Conservation (phyloP, 306 rosid genomes). For the Oemleria cerasiformis region DNA sequence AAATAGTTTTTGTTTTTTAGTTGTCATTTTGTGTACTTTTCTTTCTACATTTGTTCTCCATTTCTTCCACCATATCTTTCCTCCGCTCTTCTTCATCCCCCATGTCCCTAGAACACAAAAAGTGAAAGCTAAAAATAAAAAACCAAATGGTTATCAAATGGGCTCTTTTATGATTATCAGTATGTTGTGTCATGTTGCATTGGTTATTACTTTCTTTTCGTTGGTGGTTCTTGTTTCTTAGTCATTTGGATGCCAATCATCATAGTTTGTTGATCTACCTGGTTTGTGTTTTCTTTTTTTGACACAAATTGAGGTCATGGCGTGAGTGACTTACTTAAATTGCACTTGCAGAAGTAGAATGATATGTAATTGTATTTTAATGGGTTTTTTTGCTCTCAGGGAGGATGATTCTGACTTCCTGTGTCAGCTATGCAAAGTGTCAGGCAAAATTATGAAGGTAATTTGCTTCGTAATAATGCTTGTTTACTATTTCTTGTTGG, state of each 20-base stretch:
- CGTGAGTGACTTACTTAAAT: too few species aligned
- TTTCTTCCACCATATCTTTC: too few species aligned
- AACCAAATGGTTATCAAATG: too few species aligned
- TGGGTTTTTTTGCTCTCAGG: slow-evolving; percentile 39
- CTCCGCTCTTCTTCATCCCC: too few species aligned
- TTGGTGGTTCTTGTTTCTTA: not conserved
- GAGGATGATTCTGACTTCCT: slow-evolving; percentile 80
- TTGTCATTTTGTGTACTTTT: too few species aligned
- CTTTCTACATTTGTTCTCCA: too few species aligned
- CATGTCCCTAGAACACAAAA: too few species aligned
- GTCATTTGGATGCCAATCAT: not conserved
- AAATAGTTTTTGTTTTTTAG: too few species aligned
- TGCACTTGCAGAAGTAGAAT: too few species aligned
- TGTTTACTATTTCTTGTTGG: not conserved
- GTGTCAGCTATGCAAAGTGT: slow-evolving; percentile 70
- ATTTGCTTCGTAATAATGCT: slow-evolving; percentile 6
- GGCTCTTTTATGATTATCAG: too few species aligned
- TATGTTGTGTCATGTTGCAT: not conserved
- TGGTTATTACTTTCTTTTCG: not conserved
- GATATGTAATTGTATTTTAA: not conserved
- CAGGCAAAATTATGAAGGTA: slow-evolving; percentile 86
- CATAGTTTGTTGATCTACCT: not conserved
- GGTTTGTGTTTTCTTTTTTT: not conserved
- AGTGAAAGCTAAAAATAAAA: too few species aligned
- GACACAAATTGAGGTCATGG: not conserved